phyloP scores from a whole-genome alignment of 495 filamentous ascomycete species.

The Thozetella sp. region DNA sequence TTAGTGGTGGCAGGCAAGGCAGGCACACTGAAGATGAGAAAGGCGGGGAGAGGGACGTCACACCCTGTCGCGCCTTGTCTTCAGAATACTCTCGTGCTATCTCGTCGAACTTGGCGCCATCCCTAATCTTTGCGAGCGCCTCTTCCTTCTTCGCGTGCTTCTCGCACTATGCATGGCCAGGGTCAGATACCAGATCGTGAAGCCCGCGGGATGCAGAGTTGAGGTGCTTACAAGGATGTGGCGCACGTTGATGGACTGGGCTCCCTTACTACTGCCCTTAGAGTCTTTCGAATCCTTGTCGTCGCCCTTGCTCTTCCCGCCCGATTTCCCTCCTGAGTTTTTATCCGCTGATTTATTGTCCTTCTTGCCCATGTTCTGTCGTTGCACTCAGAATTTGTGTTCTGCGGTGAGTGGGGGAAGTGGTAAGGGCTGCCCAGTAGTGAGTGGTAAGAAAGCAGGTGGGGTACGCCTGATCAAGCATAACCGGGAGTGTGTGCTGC shows the following conservation, averaged over 20 bases:
- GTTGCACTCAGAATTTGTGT: not conserved
- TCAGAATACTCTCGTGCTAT: conserved; percentile 85
- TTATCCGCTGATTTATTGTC: conserved; percentile 45
- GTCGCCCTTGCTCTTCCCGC: conserved; percentile 50
- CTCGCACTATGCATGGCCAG: conserved; percentile 61
- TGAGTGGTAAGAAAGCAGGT: not conserved
- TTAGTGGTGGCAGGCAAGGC: not conserved
- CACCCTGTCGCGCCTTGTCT: conserved; percentile 85
- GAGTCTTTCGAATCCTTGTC: conserved; percentile 43
- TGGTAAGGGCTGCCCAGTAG: not conserved
- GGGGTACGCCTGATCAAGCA: not conserved
- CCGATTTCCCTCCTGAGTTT: conserved; percentile 45
- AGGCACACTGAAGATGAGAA: too few relatives aligned
- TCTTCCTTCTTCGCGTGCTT: conserved; percentile 90
- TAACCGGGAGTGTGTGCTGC: too few relatives aligned
- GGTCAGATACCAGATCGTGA: not conserved
- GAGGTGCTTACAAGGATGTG: conserved; percentile 74
- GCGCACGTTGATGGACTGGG: conserved; percentile 79
- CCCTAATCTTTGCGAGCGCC: conserved; percentile 74
- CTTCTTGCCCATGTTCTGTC: conserved; percentile 23
- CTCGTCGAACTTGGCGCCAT: conserved; percentile 84
- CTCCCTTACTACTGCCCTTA: conserved; percentile 56
- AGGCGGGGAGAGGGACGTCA: conserved; percentile 5
- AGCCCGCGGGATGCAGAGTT: not conserved
- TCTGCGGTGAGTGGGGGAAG: not conserved